A percentile compares a stretch with the other conserved stretches of the same genome.
phyloP scores from a whole-genome alignment of 2,329 filamentous ascomycete species.

The Cordyceps tenuipes region DNA sequence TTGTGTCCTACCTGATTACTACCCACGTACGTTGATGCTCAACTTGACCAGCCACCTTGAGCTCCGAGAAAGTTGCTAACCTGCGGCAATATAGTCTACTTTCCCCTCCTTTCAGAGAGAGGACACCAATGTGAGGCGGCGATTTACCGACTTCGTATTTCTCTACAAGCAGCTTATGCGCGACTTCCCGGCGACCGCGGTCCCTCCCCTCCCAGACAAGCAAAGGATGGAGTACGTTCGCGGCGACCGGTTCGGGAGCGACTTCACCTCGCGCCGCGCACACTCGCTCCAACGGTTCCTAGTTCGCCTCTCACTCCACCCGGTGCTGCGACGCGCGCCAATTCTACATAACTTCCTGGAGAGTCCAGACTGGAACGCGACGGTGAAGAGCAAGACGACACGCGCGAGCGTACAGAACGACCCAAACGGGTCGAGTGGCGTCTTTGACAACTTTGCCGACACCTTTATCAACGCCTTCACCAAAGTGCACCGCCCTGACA shows the following conservation, averaged over 20 bases:
- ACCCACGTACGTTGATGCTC: constrained; percentile 56
- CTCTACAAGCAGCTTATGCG: constrained; percentile 82
- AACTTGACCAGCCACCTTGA: background rate
- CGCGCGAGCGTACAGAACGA: constrained; percentile 49
- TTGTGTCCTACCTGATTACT: constrained; percentile 90
- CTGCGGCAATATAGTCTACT: constrained; percentile 57
- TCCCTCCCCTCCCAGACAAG: constrained; percentile 93
- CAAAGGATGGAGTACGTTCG: constrained; percentile 99
- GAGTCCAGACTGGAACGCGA: constrained; percentile 90
- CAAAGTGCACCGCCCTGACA: constrained; percentile 91
- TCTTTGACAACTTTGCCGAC: constrained; percentile 93
- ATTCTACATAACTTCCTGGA: constrained; percentile 88
- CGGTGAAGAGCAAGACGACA: constrained; percentile 71
- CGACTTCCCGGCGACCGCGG: constrained; percentile 85
- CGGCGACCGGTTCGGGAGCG: constrained; percentile 85
- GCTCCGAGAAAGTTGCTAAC: background rate
- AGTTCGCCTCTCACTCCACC: constrained; percentile 76
- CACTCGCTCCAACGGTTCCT: constrained; percentile 90
- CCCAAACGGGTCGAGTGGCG: constrained; percentile 49
- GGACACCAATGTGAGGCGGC: constrained; percentile 70
- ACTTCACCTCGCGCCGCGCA: constrained; percentile 83
- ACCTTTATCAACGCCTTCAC: constrained; percentile 96
- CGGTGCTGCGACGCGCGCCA: constrained; percentile 72
- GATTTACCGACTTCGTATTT: constrained; percentile 97
- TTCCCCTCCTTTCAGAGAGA: constrained; percentile 87